These are phyloP conservation scores for Fagus crenata DNA, from an alignment of 306 rosid species.

Conservation along the genomic window DNA sequence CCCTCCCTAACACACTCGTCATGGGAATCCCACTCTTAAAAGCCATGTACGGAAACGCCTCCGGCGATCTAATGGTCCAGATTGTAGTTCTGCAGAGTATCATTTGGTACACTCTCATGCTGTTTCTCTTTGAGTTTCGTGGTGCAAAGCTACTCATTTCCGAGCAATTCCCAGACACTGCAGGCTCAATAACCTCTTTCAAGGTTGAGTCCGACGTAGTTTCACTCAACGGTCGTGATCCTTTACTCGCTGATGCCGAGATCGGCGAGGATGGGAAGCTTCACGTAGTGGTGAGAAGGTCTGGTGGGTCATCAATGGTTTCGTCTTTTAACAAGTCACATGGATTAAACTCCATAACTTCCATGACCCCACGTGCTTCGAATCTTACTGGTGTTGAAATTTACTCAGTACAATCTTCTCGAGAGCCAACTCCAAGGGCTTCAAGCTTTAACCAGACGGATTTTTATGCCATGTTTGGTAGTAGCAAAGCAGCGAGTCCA, in stretches of 20 bases:
- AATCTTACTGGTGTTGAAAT: slow-evolving; percentile 86
- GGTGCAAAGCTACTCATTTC: slow-evolving; percentile 75
- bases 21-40: slow-evolving; percentile 81
- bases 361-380: slow-evolving; percentile 79
- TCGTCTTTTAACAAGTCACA: slow-evolving; percentile 75
- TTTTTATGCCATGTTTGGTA: slow-evolving; percentile 77
- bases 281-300: slow-evolving; percentile 63
- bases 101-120: slow-evolving; percentile 81
- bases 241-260: slow-evolving; percentile 67
- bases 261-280: slow-evolving; percentile 85
- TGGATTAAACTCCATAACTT: slow-evolving; percentile 52
- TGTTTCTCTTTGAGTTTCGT: slow-evolving; percentile 76
- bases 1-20: slow-evolving; percentile 86
- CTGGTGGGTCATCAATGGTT: slow-evolving; percentile 42
- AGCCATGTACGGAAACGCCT: slow-evolving; percentile 82
- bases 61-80: slow-evolving; percentile 74
- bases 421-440: slow-evolving; percentile 82
- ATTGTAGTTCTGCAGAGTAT: slow-evolving; percentile 83
- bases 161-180: slow-evolving; percentile 81
- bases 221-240: slow-evolving; percentile 71
- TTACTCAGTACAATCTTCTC: slow-evolving; percentile 78
- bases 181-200: slow-evolving; percentile 74
- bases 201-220: slow-evolving; percentile 75
- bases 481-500: slow-evolving; percentile 88
- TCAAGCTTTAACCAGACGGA: slow-evolving; percentile 82